Conservation (phyloP, 768 basidiomycete genomes). For the Collybia mongolica region DNA sequence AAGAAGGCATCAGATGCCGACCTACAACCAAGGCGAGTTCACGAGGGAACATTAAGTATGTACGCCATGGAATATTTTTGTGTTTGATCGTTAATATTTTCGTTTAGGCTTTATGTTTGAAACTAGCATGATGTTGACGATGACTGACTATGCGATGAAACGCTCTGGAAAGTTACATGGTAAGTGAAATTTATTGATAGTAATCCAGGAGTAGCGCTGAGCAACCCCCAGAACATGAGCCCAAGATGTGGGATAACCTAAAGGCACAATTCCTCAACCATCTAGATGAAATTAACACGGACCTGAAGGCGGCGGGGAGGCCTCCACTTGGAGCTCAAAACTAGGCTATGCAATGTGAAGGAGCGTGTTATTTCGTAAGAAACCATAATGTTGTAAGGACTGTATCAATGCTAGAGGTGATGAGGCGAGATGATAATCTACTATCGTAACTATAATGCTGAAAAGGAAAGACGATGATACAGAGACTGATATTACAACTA, state of each 20-base stretch:
- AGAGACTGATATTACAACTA: too few species aligned
- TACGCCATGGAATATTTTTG: neutral
- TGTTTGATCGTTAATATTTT: neutral
- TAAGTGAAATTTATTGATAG: constrained; percentile 19
- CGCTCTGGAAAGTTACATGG: constrained; percentile 58
- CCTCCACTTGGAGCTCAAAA: constrained; percentile 20
- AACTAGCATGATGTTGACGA: constrained; percentile 57
- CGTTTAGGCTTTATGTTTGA: constrained; percentile 61
- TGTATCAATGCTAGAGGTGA: neutral
- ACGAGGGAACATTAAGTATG: constrained; percentile 54
- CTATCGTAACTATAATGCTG: neutral
- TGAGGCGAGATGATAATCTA: neutral
- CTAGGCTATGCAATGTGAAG: neutral
- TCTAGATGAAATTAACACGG: constrained; percentile 51
- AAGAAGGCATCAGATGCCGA: constrained; percentile 55
- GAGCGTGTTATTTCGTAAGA: constrained; percentile 2
- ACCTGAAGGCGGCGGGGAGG: constrained; percentile 41
- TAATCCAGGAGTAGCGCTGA: neutral
- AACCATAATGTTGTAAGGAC: neutral
- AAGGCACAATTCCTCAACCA: constrained; percentile 58
- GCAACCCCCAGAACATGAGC: constrained; percentile 48
- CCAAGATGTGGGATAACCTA: constrained; percentile 65
- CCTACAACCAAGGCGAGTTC: constrained; percentile 47
- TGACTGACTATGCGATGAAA: constrained; percentile 65
- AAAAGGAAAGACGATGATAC: too few species aligned